Base-by-base conservation (phyloP, 345 rosid genomes). In the Eucalyptus tenuipes region DNA sequence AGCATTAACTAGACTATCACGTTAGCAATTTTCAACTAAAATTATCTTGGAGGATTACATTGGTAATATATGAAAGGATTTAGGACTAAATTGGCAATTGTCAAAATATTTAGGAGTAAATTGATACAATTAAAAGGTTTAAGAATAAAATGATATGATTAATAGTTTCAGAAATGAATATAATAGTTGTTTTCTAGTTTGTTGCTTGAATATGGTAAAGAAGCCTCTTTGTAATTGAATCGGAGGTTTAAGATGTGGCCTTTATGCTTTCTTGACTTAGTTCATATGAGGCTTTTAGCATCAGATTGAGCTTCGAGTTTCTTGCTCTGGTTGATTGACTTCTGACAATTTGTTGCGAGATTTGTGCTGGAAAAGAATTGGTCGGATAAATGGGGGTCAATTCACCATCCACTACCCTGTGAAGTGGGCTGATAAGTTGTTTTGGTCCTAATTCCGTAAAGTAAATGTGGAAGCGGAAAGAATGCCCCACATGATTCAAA, bases 31-130 rank as follows among this genome's bases (percentile, higher is more conserved):
- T 55, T 10, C 13, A 24, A 55, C 29, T 22, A 55, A 55, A 55
- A 59, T 59, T 59, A 27, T 25, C 3, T 0, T 0, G n/a, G 3
- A 25, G 66, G 7, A 59, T 2, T 59, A 5, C 4, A 25, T 59
- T 59, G n/a, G 31, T 59, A 59, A 59, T 59, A 25, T 12, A 27
- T 59, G 31, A 59, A 59, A 59, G 27, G 14, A 25, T 59, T 59
- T 59, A 59, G 7, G 0, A 59, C 7, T 59, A 59, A 25, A 59
- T 1, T 59, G 29, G 1, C 0, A 59, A 11, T 59, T 27, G 1
- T 59, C 0, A 59, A 59, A 59, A 27, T 11, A 5, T 59, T 25
- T 59, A 59, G 1, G 12, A 59, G 7, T 59, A 59, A 11, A 59
- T 59, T 59, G 14, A 12, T 27, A 25, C 31, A 0, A 59, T 11